Base-by-base conservation (phyloP, 176 grass and related monocot species). In the Oryza brachyantha region DNA sequence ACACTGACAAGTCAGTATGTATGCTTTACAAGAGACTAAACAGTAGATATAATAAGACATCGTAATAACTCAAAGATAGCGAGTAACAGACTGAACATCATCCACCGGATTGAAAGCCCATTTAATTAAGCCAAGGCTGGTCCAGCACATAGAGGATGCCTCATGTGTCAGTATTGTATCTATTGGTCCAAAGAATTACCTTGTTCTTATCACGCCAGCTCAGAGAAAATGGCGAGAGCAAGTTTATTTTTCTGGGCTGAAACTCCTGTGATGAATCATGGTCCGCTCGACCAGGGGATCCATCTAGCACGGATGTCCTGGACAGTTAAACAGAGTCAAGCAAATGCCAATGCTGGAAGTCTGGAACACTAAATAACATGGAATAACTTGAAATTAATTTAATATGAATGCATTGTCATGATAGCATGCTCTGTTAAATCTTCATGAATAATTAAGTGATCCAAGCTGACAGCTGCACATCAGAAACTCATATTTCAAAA, bases 121-220 rank as follows among this genome's bases (percentile, higher is more conserved):
- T 64, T 68, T 10, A 55, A 34, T 5, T 69, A 39, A 31, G 13
- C 13, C 48, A 74, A 68, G 79, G 10, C 29, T 72, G 41, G 31
- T 13, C 3, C 31, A 22, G 12, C 61, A 75, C 55, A 75, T 40
- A 50, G 16, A 52, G 22, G 29, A 34, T 24, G 13, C 38, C 64
- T 31, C 19, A 11, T 73, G 25, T 61, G 12, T 70, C 28, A 26
- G 54, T 61, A n/a, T 35, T n/a, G 26, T 58, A 43, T 41, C 78
- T 48, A 70, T 71, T 48, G 13, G 64, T 64, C 54, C 36, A 24
- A 77, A 61, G 31, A 87, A 41, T 69, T 87, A 99, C 96, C 96
- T 99, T 96, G 61, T 84, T 99, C 90, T 87, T 99, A 41, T 99
- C 96, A 58, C 90, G 92, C 96, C 96, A 96, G 70, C 92, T 87